Conservation (phyloP, 1,284 basidiomycete species). For the Boletus semigastroideus region DNA sequence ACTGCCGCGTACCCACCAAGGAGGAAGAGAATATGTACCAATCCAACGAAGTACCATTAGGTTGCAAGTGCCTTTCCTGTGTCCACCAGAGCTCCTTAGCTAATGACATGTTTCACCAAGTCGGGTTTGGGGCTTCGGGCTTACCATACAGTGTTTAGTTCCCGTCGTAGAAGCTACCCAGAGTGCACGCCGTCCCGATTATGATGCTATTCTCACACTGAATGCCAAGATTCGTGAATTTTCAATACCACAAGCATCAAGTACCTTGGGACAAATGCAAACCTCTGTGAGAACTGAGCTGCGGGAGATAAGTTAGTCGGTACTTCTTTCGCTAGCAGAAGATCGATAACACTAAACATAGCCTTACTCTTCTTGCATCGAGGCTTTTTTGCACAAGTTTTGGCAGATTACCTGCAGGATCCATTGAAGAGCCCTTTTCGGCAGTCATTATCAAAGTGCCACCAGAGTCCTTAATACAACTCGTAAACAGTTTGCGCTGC, state of each 20-base stretch:
- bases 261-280: conserved; percentile 41
- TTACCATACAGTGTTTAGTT: conserved; percentile 38
- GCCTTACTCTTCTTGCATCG: neutral
- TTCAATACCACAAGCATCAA: conserved; percentile 22
- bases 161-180: conserved; percentile 44
- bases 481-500: neutral
- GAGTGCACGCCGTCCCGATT: conserved; percentile 42
- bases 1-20: conserved; percentile 45
- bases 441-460: neutral
- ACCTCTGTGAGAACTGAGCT: neutral
- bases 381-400: neutral
- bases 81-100: neutral
- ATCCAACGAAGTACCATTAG: conserved; percentile 38
- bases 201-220: conserved; percentile 43
- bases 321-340: neutral
- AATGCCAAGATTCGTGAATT: conserved; percentile 45
- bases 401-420: neutral
- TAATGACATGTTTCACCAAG: conserved; percentile 25
- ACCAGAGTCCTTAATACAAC: neutral
- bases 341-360: neutral
- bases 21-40: conserved; percentile 43
- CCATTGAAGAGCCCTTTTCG: neutral
- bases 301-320: neutral
- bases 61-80: conserved; percentile 38
- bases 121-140: conserved; percentile 47